Evolutionary conservation across 228 moss, liverwort and hornwort genomes (phyloP), one percentile per base, ranked within the genome.

Genomic region (Sphagnum fallax): DNA sequence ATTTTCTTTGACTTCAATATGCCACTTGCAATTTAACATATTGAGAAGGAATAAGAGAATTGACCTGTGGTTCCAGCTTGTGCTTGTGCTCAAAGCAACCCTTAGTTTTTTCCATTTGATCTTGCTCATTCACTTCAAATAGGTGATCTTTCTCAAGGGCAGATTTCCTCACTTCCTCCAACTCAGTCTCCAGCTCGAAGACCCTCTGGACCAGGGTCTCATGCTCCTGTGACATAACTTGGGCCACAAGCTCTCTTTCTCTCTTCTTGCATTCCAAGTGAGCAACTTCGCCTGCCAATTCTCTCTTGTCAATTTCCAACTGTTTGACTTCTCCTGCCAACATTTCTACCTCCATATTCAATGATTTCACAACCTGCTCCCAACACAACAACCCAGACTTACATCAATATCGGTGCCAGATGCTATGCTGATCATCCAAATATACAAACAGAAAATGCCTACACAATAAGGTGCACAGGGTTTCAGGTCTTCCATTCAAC

Each of bases 61-160:
- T 32, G 32, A 32, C 32, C 2, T 32, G 32, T 32, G 32, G 32
- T 32, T 32, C 32, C 32, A 32, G 32, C 32, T 32, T 32, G 32
- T 32, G 32, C 32, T 32, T 32, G 32, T 32, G 59, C 63, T 79
- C 84, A 67, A 80, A 83, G 62, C 87, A 69, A 50, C 75, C 79
- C 71, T 75, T 79, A 76, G 82, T 81, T 16, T 79, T 67, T 68
- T 68, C 81, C 57, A 78, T 53, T 52, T 86, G 84, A 63, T 89
- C 85, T 68, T 71, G 70, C 71, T 83, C 76, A 16, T 81, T 89
- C 13, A 69, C 77, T 13, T 91, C 78, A 66, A 91, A 73, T 9
- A 83, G 70, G 51, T 83, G 68, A 75, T 92, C 89, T 72, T 92
- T 96, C 53, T 69, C 88, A 61, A 78, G 74, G n/a, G 79, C 78